phyloP scores from a whole-genome alignment of 2,329 filamentous ascomycete species.

The Colletotrichum endophyticum region DNA sequence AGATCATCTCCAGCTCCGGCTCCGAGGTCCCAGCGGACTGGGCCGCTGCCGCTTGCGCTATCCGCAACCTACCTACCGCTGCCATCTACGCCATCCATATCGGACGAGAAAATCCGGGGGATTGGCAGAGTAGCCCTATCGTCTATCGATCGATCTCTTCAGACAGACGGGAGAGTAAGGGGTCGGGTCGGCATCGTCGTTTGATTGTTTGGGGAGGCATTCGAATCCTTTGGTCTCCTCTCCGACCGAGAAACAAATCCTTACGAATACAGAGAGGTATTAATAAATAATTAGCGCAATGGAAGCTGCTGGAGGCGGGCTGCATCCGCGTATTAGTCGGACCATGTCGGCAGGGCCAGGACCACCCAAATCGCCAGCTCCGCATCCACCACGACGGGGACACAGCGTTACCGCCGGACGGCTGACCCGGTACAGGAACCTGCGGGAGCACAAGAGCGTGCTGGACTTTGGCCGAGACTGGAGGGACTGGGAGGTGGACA shows the following conservation, averaged over 20 bases:
- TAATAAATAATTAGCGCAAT: background rate
- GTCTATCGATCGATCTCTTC: background rate
- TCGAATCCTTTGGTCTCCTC: background rate
- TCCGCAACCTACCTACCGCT: background rate
- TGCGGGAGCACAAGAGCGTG: slow-evolving; percentile 15
- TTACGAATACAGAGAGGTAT: background rate
- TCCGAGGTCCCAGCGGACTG: slow-evolving; percentile 18
- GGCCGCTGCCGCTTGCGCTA: slow-evolving; percentile 2
- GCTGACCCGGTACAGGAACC: slow-evolving; percentile 11
- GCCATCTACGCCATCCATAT: background rate
- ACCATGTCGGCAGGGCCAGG: slow-evolving; percentile 19
- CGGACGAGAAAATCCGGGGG: slow-evolving; percentile 6
- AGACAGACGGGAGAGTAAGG: background rate
- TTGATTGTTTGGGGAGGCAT: background rate
- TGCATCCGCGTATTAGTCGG: slow-evolving; percentile 2
- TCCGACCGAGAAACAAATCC: background rate
- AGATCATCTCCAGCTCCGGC: background rate
- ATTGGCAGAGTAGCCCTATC: background rate
- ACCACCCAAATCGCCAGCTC: slow-evolving; percentile 15
- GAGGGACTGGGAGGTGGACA: slow-evolving; percentile 20
- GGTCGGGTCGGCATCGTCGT: background rate
- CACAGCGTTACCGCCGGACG: slow-evolving; percentile 9
- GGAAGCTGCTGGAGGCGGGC: background rate
- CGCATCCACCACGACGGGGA: slow-evolving; percentile 15
- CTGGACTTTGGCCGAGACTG: slow-evolving; percentile 18